A percentile compares a stretch with the other conserved stretches of the same genome.
These are phyloP conservation scores for Conoideocrella luteorostrata DNA, from an alignment of 2,329 filamentous ascomycete species.

Conservation along the genomic window DNA sequence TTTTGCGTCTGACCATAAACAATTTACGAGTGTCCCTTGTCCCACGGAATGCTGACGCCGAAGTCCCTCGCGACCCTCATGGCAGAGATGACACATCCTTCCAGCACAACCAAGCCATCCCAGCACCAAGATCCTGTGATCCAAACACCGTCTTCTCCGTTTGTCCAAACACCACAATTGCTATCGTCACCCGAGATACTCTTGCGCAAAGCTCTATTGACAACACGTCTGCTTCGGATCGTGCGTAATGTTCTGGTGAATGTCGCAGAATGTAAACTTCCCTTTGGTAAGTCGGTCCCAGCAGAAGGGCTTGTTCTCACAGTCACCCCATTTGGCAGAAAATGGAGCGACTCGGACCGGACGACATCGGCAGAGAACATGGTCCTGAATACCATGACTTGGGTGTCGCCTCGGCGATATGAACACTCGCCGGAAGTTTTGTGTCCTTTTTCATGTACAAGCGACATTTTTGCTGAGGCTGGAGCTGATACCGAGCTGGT, in stretches of 20 bases:
- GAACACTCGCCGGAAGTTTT: conserved; percentile 16
- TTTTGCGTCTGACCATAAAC: too few relatives aligned
- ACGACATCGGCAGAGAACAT: conserved; percentile 21
- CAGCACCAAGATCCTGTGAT: conserved; percentile 56
- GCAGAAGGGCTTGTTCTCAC: conserved; percentile 47
- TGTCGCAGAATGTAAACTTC: conserved; percentile 35
- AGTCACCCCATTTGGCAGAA: conserved; percentile 42
- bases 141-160: conserved; percentile 48
- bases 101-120: conserved; percentile 58
- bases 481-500: conserved; percentile 37
- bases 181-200: background rate
- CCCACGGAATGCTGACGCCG: conserved; percentile 38
- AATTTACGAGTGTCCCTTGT: too few relatives aligned
- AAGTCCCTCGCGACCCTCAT: conserved; percentile 48
- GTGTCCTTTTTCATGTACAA: conserved; percentile 5
- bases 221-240: conserved; percentile 37
- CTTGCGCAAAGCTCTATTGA: conserved; percentile 37
- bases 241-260: conserved; percentile 50
- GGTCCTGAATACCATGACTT: conserved; percentile 30
- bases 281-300: conserved; percentile 26
- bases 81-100: conserved; percentile 54
- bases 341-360: conserved; percentile 46
- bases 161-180: conserved; percentile 35
- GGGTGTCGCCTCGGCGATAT: conserved; percentile 22
- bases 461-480: conserved; percentile 6